Evolutionary conservation across 2,329 filamentous ascomycete species (phyloP).

Genomic region (Microcera coccophila): DNA sequence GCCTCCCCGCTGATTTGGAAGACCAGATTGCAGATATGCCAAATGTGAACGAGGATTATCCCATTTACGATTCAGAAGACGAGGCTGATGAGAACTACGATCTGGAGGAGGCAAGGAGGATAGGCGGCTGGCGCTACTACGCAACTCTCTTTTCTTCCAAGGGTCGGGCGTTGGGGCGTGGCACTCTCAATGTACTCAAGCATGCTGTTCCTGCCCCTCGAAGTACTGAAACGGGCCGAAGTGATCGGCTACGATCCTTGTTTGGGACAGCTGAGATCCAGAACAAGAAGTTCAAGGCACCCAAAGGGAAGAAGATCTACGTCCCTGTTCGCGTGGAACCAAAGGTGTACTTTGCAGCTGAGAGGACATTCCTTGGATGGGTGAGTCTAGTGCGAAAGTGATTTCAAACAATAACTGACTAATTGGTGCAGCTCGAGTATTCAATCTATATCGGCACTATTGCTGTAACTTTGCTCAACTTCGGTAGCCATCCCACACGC

Average conservation of each 20-base stretch:
- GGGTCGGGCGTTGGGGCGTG: conserved; percentile 40
- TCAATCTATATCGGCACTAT: conserved; percentile 90
- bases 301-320: conserved; percentile 86
- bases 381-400: conserved; percentile 43
- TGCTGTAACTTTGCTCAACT: conserved; percentile 78
- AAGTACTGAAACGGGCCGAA: conserved; percentile 53
- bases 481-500: conserved; percentile 56
- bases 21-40: conserved; percentile 69
- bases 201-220: conserved; percentile 54
- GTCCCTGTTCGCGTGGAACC: conserved; percentile 94
- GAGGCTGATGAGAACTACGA: conserved; percentile 72
- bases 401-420: conserved; percentile 16
- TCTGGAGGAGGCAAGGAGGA: conserved; percentile 70
- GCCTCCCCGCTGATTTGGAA: conserved; percentile 64
- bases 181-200: conserved; percentile 43
- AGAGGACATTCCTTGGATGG: conserved; percentile 95
- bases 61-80: conserved; percentile 81
- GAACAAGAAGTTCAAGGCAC: conserved; percentile 63
- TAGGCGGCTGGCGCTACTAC: conserved; percentile 75
- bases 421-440: conserved; percentile 70
- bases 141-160: conserved; percentile 53
- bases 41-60: conserved; percentile 65
- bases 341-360: conserved; percentile 95
- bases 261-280: conserved; percentile 55
- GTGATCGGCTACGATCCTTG: conserved; percentile 50